Percentiles rank a stretch among this genome's conserved stretches.
Conservation (phyloP, 768 basidiomycete species). For the Podaxis carcinomalis region DNA sequence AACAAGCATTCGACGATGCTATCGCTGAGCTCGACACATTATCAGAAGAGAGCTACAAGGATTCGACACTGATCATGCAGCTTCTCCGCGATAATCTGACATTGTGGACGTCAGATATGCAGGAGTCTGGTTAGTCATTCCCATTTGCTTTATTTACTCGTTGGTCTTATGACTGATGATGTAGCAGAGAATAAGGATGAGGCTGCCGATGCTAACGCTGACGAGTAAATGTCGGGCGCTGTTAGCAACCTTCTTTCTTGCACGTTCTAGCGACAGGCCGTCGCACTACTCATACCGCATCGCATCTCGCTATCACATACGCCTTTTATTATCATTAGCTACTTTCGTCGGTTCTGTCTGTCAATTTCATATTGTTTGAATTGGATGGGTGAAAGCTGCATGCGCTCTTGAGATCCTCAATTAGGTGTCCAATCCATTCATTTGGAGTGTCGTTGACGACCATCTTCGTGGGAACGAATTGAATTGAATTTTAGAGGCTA, state of each 20-base stretch:
- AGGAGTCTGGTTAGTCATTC: slow-evolving; percentile 69
- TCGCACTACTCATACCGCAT: slow-evolving; percentile 9
- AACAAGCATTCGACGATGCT: slow-evolving; percentile 98
- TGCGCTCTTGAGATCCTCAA: background rate
- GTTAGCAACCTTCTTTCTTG: background rate
- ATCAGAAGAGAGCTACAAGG: slow-evolving; percentile 99
- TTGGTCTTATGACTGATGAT: slow-evolving; percentile 12
- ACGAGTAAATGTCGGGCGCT: slow-evolving; percentile 46
- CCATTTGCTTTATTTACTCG: background rate
- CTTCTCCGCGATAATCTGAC: slow-evolving; percentile 96
- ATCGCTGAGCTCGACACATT: slow-evolving; percentile 99
- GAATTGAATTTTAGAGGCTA: background rate
- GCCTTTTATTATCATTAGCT: slow-evolving; percentile 10
- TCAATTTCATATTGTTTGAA: slow-evolving; percentile 8
- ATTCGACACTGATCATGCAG: slow-evolving; percentile 97
- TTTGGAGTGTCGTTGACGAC: background rate
- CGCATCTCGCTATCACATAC: slow-evolving; percentile 11
- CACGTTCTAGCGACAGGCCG: background rate
- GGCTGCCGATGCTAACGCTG: slow-evolving; percentile 51
- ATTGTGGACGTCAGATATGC: slow-evolving; percentile 98
- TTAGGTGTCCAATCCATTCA: background rate
- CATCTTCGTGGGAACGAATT: background rate
- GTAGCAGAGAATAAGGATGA: slow-evolving; percentile 69
- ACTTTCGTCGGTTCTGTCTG: slow-evolving; percentile 2
- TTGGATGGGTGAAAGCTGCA: slow-evolving; percentile 6